These are phyloP conservation scores for Xylaria castorea DNA, from an alignment of 495 filamentous ascomycete species.

Conservation along the genomic window DNA sequence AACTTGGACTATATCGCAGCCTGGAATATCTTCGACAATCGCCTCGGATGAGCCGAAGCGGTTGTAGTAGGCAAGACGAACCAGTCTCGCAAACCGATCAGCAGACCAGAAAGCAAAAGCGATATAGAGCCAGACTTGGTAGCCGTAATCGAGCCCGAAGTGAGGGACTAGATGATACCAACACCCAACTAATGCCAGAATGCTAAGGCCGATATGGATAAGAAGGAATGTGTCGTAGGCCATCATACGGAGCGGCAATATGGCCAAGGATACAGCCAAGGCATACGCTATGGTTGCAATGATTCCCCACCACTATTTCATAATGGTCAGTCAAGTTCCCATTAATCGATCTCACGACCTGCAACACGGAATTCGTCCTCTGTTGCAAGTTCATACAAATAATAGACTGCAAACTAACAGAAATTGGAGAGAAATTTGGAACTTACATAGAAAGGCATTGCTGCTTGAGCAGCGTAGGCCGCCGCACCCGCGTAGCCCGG, in stretches of 20 bases:
- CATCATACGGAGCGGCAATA: background rate
- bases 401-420: background rate
- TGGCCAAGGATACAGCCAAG: background rate
- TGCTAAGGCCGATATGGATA: background rate
- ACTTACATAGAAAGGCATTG: conserved; percentile 1
- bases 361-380: background rate
- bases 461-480: background rate
- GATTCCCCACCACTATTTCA: background rate
- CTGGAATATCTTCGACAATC: background rate
- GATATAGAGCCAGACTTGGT: conserved; percentile 4
- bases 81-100: background rate
- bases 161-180: conserved; percentile 6
- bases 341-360: background rate
- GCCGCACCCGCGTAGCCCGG: background rate
- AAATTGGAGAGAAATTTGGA: background rate
- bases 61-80: background rate
- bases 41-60: background rate
- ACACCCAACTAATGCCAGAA: background rate
- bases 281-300: background rate
- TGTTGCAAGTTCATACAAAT: background rate
- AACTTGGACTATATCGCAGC: background rate
- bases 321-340: background rate
- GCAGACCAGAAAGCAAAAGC: background rate
- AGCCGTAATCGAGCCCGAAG: background rate
- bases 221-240: background rate